Percentiles rank a stretch among this genome's conserved stretches.
Evolutionary conservation across 805 yeast species (phyloP).

Genomic region (Monosporozyma siamensis): DNA sequence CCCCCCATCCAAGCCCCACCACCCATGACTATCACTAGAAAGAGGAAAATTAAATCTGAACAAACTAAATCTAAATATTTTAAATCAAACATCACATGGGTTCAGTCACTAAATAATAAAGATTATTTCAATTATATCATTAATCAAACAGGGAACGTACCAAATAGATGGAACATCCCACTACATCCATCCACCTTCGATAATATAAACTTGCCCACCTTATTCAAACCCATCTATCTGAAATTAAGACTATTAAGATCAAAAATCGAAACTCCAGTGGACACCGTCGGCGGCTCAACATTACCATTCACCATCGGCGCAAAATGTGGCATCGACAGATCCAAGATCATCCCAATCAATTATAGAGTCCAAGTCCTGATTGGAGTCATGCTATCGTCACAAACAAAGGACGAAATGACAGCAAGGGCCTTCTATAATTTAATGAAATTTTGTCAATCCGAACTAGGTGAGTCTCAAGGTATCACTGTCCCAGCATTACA

Average conservation of each 20-base stretch:
- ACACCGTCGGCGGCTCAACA: constrained; percentile 74
- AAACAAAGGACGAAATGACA: constrained; percentile 84
- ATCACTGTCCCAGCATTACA: constrained; percentile 47
- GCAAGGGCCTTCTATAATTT: constrained; percentile 59
- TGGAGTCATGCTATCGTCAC: constrained; percentile 81
- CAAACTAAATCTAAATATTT: constrained; percentile 16
- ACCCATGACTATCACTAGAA: not conserved
- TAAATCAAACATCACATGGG: no score
- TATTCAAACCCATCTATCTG: constrained; percentile 49
- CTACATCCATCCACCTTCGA: constrained; percentile 4
- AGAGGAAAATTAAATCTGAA: not conserved
- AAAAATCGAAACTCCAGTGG: constrained; percentile 72
- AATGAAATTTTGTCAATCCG: constrained; percentile 39
- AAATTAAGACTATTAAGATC: constrained; percentile 55
- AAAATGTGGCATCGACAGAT: constrained; percentile 19
- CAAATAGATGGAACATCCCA: constrained; percentile 17
- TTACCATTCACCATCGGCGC: constrained; percentile 35
- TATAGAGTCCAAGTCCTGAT: constrained; percentile 66
- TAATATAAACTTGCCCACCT: constrained; percentile 28
- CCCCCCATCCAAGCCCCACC: no score
- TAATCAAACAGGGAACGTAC: constrained; percentile 20
- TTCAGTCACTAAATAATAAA: constrained; percentile 11
- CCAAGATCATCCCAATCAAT: constrained; percentile 28
- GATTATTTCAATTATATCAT: constrained; percentile 23
- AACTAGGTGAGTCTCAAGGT: constrained; percentile 37